Evolutionary conservation across 2,329 filamentous ascomycete species (phyloP), one percentile per base, ranked within the genome.

Genomic region (Neofusicoccum sp.): DNA sequence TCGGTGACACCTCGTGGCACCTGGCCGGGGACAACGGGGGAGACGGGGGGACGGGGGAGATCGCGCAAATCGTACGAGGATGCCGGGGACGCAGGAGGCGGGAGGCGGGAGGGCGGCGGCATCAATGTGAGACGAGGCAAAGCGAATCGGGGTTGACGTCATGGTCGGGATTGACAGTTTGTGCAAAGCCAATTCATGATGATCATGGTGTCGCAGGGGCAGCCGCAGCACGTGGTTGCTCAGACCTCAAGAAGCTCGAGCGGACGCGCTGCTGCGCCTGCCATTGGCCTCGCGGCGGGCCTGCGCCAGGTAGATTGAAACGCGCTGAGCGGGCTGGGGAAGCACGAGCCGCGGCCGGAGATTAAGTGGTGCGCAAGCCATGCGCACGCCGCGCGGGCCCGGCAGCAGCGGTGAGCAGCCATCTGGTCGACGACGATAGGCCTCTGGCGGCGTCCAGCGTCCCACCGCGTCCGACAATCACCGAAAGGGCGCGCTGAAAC

Each of bases 261-360:
- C 52, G 29, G 31, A 11, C 29, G 22, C 28, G 12, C 16, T 31
- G 49, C 50, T n/a, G 28, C 37, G 37, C 36, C 28, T 56, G 54
- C 54, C 39, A 58, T 58, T 58, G 54, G 54, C 41, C 39, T 45
- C 41, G 39, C 37, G 39, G n/a, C 29, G 28, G n/a, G 6, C 31
- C 4, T 45, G 54, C 54, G 41, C 45, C 54, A 45, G 45, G 29
- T 58, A 58, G 41, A 58, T 45, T 58, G 54, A 58, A 58, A 58
- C 54, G 54, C 34, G 39, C 54, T 45, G 54, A n/a, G 50, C 39
- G 37, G 41, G 12, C 41, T 58, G 54, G 54, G 52, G 52, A 56
- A 58, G 54, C 54, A 58, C 54, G 54, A 58, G 54, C 54, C 54
- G 52, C 54, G 9, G 54, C 54, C 54, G 54, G 54, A 58, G 54